These are phyloP conservation scores for Sclerotinia minor DNA, from an alignment of 2,329 filamentous ascomycete genomes.

Conservation along the genomic window DNA sequence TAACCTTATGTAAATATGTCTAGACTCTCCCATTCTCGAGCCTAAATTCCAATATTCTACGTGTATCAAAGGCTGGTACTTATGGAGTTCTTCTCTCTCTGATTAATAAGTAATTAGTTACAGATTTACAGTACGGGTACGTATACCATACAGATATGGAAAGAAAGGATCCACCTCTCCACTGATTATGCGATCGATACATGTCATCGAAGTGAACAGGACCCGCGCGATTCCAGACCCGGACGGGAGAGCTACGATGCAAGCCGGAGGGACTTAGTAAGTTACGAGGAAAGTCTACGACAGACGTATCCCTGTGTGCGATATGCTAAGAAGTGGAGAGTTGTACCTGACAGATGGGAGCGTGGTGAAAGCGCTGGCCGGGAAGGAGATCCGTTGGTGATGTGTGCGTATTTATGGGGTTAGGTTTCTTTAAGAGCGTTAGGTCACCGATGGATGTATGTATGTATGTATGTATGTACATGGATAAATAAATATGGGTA, in stretches of 20 bases:
- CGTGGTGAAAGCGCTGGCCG: slow-evolving; percentile 18
- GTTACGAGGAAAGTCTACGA: too few relatives aligned
- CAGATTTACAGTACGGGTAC: too few relatives aligned
- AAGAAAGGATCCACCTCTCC: not conserved
- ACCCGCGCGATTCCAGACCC: slow-evolving; percentile 14
- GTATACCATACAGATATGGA: not conserved
- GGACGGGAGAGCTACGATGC: not conserved
- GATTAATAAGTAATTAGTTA: not conserved
- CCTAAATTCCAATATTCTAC: slow-evolving; percentile 6
- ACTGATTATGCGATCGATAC: not conserved
- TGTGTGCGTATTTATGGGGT: slow-evolving; percentile 20
- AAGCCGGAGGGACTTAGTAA: not conserved
- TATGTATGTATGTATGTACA: not conserved
- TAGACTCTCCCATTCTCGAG: not conserved
- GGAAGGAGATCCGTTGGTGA: slow-evolving; percentile 8
- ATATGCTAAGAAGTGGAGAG: slow-evolving; percentile 13
- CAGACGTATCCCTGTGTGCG: not conserved
- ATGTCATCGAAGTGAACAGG: slow-evolving; percentile 14
- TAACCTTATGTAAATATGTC: not conserved
- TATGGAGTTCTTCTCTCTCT: not conserved
- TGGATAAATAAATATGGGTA: not conserved
- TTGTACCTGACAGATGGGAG: slow-evolving; percentile 20
- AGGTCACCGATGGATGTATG: slow-evolving; percentile 9
- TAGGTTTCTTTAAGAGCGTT: not conserved
- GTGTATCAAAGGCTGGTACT: slow-evolving; percentile 2